A percentile compares a stretch with the other conserved stretches of the same genome.
Conservation (phyloP, 2,329 filamentous ascomycete genomes). For the Lasiodiplodia hormozganensis region DNA sequence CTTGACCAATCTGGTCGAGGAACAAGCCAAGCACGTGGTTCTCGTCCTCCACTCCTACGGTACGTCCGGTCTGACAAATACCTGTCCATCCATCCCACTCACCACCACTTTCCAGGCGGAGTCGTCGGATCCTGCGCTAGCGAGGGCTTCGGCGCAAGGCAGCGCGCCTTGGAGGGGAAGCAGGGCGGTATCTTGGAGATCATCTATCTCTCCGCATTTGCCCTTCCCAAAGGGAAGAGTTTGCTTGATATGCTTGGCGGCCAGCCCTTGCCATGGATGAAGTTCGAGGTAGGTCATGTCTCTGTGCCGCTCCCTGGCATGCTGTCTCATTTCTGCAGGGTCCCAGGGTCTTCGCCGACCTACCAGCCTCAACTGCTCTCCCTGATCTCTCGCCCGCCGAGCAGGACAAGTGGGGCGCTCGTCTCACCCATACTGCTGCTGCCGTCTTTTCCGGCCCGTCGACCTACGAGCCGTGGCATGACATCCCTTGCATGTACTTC, state of each 20-base stretch:
- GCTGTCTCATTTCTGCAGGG: background rate
- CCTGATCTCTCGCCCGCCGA: conserved; percentile 16
- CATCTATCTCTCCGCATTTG: conserved; percentile 24
- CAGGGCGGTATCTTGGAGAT: conserved; percentile 21
- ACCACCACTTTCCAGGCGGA: conserved; percentile 8
- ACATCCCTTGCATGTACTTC: conserved; percentile 26
- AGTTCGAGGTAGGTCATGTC: background rate
- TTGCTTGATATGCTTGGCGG: conserved; percentile 26
- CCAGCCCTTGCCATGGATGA: conserved; percentile 23
- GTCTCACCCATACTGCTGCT: conserved; percentile 15
- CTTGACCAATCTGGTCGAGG: conserved; percentile 1
- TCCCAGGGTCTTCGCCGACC: conserved; percentile 5
- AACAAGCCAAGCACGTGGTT: conserved; percentile 19
- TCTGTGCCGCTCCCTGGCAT: background rate
- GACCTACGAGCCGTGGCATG: conserved; percentile 20
- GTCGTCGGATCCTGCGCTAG: conserved; percentile 27
- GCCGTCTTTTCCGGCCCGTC: conserved; percentile 18
- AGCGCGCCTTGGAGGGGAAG: conserved; percentile 13
- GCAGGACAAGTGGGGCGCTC: conserved; percentile 21
- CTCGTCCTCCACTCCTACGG: conserved; percentile 25
- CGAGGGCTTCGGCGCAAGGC: conserved; percentile 18
- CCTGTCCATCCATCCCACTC: background rate
- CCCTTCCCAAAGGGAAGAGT: conserved; percentile 23
- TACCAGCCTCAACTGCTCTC: background rate
- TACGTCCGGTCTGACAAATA: background rate